Base-by-base conservation (phyloP, 495 filamentous ascomycete genomes). In the Podospora fimiseda region DNA sequence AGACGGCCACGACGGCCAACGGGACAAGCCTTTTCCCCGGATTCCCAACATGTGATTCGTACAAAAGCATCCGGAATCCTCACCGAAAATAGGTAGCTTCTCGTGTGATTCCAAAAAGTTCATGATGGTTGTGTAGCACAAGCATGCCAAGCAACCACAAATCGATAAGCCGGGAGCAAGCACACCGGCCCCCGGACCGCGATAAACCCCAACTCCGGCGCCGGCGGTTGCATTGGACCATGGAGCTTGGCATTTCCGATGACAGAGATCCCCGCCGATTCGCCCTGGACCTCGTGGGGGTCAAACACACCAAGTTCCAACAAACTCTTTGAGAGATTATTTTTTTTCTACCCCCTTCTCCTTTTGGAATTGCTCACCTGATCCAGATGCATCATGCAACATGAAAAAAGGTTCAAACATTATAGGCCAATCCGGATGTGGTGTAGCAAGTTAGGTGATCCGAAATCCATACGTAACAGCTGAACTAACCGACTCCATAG, bases 171-270 rank as follows among this genome's bases (percentile, higher is more conserved):
- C 19, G 4, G 23, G 19, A 20, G 13, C 19, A 42, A 42, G 39
- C 16, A 18, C 15, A 42, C 39, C 39, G 15, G 39, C 15, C 39
- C 39, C 16, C 39, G 39, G 15, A 42, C 15, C 15, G 39, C 39
- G 15, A 9, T 19, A 42, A 21, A 19, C 14, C 14, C 13, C 42
- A 47, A 30, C 44, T 47, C 44, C 44, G 44, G 44, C 21, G 44
- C 44, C 44, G 44, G 44, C 44, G 44, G 44, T 47, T 36, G 22
- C 44, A 47, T 47, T 33, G 21, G 21, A 18, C 43, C 24, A 22
- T 18, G 43, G 14, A 30, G 44, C 22, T 21, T 19, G 22, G 21
- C 3, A 9, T n/a, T 27, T 33, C 20, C 44, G 23, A 15, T 41
- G 44, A 24, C 44, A 33, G 23, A 47, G 20, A 27, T 22, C 44